A percentile compares a stretch with the other conserved stretches of the same genome.
These are phyloP conservation scores for Codiaeum variegatum DNA, from an alignment of 441 rosid species.

Conservation along the genomic window DNA sequence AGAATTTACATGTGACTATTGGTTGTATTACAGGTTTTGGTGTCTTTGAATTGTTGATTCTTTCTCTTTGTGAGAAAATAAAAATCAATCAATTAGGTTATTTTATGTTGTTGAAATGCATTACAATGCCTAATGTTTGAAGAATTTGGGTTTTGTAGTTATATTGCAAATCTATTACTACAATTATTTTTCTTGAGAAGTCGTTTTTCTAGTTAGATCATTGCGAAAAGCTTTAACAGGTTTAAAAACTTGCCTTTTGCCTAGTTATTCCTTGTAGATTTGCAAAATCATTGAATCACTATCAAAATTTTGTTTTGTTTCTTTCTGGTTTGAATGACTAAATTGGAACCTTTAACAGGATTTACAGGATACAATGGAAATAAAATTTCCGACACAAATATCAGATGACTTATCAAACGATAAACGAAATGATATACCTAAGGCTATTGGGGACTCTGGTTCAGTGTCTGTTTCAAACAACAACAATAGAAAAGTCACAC, in stretches of 20 bases:
- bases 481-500: not conserved
- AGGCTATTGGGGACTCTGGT: not conserved
- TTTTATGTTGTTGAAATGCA: not conserved
- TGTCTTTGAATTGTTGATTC: not conserved
- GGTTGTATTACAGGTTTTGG: slow-evolving; percentile 6
- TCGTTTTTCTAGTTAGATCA: not conserved
- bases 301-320: not conserved
- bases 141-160: not conserved
- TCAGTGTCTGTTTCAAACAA: slow-evolving; percentile 11
- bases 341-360: slow-evolving; percentile 5
- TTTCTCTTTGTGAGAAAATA: not conserved
- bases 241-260: not conserved
- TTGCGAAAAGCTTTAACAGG: not conserved
- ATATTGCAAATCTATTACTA: not conserved
- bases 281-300: not conserved
- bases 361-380: not conserved
- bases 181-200: not conserved
- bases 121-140: not conserved
- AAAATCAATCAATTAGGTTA: not conserved
- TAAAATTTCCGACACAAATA: not conserved
- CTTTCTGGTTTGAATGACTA: not conserved
- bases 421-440: not conserved
- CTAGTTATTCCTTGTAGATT: not conserved
- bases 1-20: not conserved
- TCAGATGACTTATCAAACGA: not conserved